Percentiles rank a stretch among this genome's conserved stretches.
These are phyloP conservation scores for Penicillium expansum DNA, from an alignment of 2,329 filamentous ascomycete genomes.

Conservation along the genomic window DNA sequence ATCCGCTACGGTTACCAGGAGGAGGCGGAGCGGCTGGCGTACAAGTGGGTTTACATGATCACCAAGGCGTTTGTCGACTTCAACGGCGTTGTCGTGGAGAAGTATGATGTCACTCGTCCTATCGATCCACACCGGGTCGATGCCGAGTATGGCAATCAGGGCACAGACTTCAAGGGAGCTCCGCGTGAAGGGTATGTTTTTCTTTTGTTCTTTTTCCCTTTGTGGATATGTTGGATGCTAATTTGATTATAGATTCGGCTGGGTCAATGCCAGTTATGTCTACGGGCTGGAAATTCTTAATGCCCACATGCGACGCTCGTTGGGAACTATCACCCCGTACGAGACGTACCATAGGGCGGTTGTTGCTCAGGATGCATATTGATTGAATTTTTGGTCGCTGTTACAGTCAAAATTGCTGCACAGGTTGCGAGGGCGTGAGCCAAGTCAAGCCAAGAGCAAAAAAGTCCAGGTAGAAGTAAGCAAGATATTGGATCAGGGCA, in stretches of 20 bases:
- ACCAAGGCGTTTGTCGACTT: conserved; percentile 98
- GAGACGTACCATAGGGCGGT: conserved; percentile 72
- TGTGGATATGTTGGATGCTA: conserved; percentile 5
- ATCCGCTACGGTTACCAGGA: conserved; percentile 88
- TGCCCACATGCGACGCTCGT: conserved; percentile 81
- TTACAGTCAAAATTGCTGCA: background rate
- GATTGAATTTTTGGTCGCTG: background rate
- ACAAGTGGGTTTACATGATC: conserved; percentile 98
- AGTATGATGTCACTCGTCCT: conserved; percentile 91
- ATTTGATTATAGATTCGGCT: conserved; percentile 70
- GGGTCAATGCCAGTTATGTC: conserved; percentile 98
- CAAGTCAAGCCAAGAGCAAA: background rate
- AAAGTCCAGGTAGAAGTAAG: background rate
- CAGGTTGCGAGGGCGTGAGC: background rate
- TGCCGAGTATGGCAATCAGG: conserved; percentile 97
- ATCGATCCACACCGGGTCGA: conserved; percentile 91
- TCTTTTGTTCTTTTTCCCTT: background rate
- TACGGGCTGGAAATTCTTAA: conserved; percentile 87
- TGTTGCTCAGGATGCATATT: conserved; percentile 36
- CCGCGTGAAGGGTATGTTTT: conserved; percentile 85
- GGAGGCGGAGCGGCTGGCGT: conserved; percentile 83
- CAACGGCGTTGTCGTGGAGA: conserved; percentile 97
- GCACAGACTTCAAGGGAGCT: conserved; percentile 90
- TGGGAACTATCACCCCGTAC: conserved; percentile 84
- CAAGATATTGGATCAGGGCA: background rate